Percentiles rank a stretch among this genome's conserved stretches.
These are phyloP conservation scores for Ascochyta viciae-villosae DNA, from an alignment of 2,329 filamentous ascomycete species.

Conservation along the genomic window DNA sequence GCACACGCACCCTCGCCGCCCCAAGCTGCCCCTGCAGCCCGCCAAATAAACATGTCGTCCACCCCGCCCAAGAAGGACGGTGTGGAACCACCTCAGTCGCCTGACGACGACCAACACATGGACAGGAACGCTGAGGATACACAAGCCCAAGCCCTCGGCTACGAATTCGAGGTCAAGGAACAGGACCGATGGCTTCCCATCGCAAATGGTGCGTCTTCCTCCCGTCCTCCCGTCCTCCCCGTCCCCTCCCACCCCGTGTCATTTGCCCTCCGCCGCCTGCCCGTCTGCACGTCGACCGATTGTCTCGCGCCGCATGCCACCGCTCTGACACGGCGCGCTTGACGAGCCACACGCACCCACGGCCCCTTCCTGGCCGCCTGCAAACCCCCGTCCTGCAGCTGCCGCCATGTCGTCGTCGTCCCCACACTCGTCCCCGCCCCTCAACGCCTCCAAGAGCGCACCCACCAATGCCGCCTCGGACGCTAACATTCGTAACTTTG, in stretches of 20 bases:
- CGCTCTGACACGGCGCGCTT: conserved; percentile 46
- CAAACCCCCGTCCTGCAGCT: conserved; percentile 49
- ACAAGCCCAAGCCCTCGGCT: conserved; percentile 77
- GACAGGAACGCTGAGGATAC: conserved; percentile 79
- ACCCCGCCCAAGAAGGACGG: conserved; percentile 84
- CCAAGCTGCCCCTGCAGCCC: conserved; percentile 51
- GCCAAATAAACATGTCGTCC: conserved; percentile 94
- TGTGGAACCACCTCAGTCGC: conserved; percentile 92
- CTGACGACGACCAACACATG: conserved; percentile 93
- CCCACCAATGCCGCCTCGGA: conserved; percentile 61
- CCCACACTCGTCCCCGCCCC: conserved; percentile 47
- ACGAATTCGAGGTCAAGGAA: conserved; percentile 99
- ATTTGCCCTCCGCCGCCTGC: conserved; percentile 46
- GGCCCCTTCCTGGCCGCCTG: conserved; percentile 35
- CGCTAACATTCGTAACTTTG: conserved; percentile 95
- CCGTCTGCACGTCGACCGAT: conserved; percentile 49
- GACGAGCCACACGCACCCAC: no score
- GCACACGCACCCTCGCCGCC: conserved; percentile 56
- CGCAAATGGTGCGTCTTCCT: conserved; percentile 91
- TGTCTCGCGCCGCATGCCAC: conserved; percentile 54
- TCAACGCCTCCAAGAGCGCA: conserved; percentile 28
- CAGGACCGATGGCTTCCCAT: conserved; percentile 99
- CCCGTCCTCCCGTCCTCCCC: no score
- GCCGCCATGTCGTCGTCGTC: conserved; percentile 55
- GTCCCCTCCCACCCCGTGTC: conserved; percentile 41